phyloP scores from a whole-genome alignment of 2,329 filamentous ascomycete genomes.

The Arthrobotrys iridis region DNA sequence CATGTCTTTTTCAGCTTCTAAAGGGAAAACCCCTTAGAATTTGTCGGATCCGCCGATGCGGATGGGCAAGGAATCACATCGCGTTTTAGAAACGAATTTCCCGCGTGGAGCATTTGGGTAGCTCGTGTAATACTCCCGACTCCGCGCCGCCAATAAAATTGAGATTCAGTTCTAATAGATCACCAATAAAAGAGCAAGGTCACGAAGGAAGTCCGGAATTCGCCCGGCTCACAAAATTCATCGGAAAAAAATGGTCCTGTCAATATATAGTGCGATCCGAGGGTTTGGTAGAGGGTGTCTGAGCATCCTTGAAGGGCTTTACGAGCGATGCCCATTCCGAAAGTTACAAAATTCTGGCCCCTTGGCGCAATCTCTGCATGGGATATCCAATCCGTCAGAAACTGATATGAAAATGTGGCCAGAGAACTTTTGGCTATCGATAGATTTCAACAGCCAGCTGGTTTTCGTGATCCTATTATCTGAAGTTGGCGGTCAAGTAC shows the following conservation, averaged over 20 bases:
- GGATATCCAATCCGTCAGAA: background rate
- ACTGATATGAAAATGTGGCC: background rate
- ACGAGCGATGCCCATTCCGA: constrained; percentile 28
- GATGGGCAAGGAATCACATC: constrained; percentile 44
- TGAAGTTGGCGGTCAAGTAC: background rate
- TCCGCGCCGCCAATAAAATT: constrained; percentile 51
- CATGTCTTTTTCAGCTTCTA: constrained; percentile 16
- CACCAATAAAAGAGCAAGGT: constrained; percentile 16
- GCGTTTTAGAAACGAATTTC: constrained; percentile 54
- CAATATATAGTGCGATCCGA: constrained; percentile 42
- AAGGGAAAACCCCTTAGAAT: background rate
- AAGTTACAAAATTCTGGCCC: background rate
- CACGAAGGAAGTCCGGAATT: constrained; percentile 44
- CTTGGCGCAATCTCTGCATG: constrained; percentile 25
- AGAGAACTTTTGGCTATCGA: background rate
- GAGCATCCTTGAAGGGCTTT: constrained; percentile 34
- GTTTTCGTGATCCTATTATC: constrained; percentile 11
- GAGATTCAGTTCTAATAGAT: background rate
- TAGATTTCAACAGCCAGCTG: background rate
- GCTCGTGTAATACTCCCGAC: constrained; percentile 53
- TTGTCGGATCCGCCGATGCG: constrained; percentile 39
- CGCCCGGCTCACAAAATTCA: constrained; percentile 25
- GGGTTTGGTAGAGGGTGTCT: constrained; percentile 42
- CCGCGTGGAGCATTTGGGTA: constrained; percentile 48
- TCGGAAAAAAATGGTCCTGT: constrained; percentile 29